Evolutionary conservation across 805 yeast genomes (phyloP), one percentile per base, ranked within the genome.

Genomic region (Jamesozyma piceae): DNA sequence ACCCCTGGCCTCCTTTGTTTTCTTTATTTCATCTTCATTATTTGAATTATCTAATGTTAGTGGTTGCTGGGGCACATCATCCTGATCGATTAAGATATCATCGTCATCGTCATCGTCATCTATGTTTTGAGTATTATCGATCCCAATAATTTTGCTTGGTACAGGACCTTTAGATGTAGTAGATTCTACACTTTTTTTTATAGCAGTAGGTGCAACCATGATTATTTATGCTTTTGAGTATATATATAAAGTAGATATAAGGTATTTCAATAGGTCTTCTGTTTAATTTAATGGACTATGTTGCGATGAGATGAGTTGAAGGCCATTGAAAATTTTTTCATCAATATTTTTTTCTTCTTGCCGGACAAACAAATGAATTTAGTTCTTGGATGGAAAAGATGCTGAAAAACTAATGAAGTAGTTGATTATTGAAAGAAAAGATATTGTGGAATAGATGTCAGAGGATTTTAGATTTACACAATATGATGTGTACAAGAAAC

Each of bases 151-250:
- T 43, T 67, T 60, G 19, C 57, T 56, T 2, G 45, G 18, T 13
- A 34, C 35, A 38, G 38, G 15, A 14, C 35, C 11, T 8, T 14
- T 31, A 1, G 31, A 24, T 21, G 18, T 26, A 5, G 5, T 35
- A 9, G 30, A 26, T n/a, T 18, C 26, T 4, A 36, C 37, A 6
- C 36, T 39, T 45, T 42, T 56, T 53, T 47, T 76, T 53, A 43
- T 58, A 43, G 63, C 74, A 53, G 58, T 68, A 39, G 72, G 78
- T 15, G 57, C 57, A 44, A 53, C 57, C 55, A 53, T 51, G 1
- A 3, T 24, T 24, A 24, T 6, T 11, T 24, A 24, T 6, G 11
- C n/a, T n/a, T n/a, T n/a, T n/a, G n/a, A n/a, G n/a, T n/a, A n/a
- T n/a, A n/a, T n/a, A n/a, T n/a, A n/a, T n/a, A n/a, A n/a, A n/a